Percentiles rank a stretch among this genome's conserved stretches.
Evolutionary conservation across 177 flowering plant genomes (phyloP).

Genomic region (Vitis hybrid): DNA sequence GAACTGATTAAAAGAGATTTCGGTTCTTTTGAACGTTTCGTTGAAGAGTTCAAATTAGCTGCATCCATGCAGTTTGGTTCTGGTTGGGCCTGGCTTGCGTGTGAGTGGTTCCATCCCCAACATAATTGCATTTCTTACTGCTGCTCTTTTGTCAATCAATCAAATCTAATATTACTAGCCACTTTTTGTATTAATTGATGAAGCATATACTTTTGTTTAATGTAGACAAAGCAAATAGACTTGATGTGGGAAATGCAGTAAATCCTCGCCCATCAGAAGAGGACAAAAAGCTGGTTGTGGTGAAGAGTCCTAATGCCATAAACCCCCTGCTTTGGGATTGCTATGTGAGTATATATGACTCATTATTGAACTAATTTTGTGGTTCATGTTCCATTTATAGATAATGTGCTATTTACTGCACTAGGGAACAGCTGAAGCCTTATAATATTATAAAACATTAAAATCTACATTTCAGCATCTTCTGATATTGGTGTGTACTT

Average conservation of each 20-base stretch:
- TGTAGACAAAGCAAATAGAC: constrained; percentile 78
- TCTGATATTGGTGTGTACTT: constrained; percentile 17
- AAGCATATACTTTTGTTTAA: not conserved
- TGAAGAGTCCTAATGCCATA: constrained; percentile 92
- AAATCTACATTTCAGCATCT: constrained; percentile 3
- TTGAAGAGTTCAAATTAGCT: constrained; percentile 60
- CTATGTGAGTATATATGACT: constrained; percentile 47
- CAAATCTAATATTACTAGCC: not conserved
- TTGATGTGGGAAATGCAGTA: constrained; percentile 77
- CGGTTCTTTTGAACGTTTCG: constrained; percentile 74
- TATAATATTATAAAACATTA: not conserved
- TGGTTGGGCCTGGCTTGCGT: constrained; percentile 99
- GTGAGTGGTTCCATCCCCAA: constrained; percentile 41
- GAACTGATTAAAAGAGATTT: constrained; percentile 79
- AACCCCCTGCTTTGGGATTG: constrained; percentile 92
- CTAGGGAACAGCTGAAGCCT: not conserved
- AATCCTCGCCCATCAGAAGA: constrained; percentile 78
- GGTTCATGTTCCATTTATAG: constrained; percentile 2
- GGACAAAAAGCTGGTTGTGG: constrained; percentile 80
- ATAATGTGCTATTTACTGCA: not conserved
- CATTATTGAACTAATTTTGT: not conserved
- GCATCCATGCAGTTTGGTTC: constrained; percentile 93
- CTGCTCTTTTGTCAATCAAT: not conserved
- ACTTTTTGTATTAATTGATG: not conserved
- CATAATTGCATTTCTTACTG: not conserved